These are phyloP conservation scores for Adenanthera pavonina DNA, from an alignment of 306 rosid species.

Conservation along the genomic window DNA sequence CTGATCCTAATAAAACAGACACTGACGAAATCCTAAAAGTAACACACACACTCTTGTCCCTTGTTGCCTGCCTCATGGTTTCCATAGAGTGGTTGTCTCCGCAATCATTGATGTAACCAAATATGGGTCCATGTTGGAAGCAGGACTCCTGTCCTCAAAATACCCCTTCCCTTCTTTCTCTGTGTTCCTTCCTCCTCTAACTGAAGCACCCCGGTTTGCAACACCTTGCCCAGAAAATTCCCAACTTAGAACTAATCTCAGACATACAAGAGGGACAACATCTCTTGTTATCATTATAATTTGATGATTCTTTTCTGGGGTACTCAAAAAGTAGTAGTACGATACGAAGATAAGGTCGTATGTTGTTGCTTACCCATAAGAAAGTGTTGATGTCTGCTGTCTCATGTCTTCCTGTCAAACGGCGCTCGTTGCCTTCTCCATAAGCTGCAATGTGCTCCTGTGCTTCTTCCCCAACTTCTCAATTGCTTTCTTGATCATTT, in stretches of 20 bases:
- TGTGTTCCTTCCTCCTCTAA: constrained; percentile 97
- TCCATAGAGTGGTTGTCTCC: constrained; percentile 85
- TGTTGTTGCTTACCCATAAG: constrained; percentile 70
- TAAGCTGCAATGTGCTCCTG: constrained; percentile 87
- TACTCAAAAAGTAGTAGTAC: not conserved
- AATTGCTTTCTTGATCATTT: constrained; percentile 79
- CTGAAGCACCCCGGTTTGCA: constrained; percentile 94
- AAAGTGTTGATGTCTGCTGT: constrained; percentile 86
- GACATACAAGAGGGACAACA: not conserved
- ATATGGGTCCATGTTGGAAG: constrained; percentile 99
- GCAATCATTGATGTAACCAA: constrained; percentile 95
- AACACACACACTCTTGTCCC: not conserved
- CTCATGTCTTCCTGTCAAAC: constrained; percentile 85
- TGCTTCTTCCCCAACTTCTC: constrained; percentile 76
- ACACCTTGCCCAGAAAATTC: constrained; percentile 66
- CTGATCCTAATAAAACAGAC: constrained; percentile 31
- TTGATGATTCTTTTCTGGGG: not conserved
- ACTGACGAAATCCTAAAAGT: constrained; percentile 13
- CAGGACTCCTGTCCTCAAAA: constrained; percentile 95
- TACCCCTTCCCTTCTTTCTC: constrained; percentile 92
- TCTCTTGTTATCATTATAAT: not conserved
- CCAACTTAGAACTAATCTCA: not conserved
- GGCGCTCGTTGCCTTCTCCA: constrained; percentile 97
- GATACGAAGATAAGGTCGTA: not conserved
- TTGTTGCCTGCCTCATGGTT: constrained; percentile 52